Base-by-base conservation (phyloP, 768 basidiomycete genomes). In the Macrolepiota dolichaula region DNA sequence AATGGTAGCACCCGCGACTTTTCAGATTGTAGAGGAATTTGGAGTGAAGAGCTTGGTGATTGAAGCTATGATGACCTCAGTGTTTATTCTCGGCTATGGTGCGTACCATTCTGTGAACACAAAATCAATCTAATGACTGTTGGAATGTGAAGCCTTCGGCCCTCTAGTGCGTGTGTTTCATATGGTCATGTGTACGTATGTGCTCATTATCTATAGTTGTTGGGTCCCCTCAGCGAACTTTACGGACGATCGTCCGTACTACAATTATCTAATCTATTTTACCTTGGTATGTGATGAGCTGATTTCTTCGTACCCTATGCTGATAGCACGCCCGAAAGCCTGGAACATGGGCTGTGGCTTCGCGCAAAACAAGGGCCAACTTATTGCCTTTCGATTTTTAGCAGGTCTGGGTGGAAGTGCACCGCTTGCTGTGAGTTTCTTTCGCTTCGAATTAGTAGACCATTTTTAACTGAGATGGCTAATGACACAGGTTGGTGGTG, bases 391-490 rank as follows among this genome's bases (percentile, higher is more conserved):
- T 66, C 82, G 89, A 19, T 83, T 92, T 64, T 71, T 91, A 1
- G 73, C 88, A 1, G 89, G 90, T 1, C 61, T 92, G 1, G 91
- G 90, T 27, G 91, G 89, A 0, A 86, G 87, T 56, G 89, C 89
- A 0, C 87, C 89, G 5, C 73, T 89, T 1, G 72, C 84, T 4
- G 83, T 89, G 64, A n/a, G 76, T 67, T 61, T 74, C 67, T 2
- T 79, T 76, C 1, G 67, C 75, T 2, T 75, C 75, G 11, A 38
- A 52, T 80, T 1, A 75, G 75, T 24, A 4, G 3, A 29, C 38
- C 17, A n/a, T n/a, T n/a, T n/a, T 9, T 50, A 25, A 51, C 52
- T 11, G 29, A 24, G 57, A 35, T 36, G 81, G 79, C 69, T 80
- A 52, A 55, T 9, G 29, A 24, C 57, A 35, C 35, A 82, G 79